Base-by-base conservation (phyloP, 2,329 filamentous ascomycete genomes). In the Coniochaeta prunicola region DNA sequence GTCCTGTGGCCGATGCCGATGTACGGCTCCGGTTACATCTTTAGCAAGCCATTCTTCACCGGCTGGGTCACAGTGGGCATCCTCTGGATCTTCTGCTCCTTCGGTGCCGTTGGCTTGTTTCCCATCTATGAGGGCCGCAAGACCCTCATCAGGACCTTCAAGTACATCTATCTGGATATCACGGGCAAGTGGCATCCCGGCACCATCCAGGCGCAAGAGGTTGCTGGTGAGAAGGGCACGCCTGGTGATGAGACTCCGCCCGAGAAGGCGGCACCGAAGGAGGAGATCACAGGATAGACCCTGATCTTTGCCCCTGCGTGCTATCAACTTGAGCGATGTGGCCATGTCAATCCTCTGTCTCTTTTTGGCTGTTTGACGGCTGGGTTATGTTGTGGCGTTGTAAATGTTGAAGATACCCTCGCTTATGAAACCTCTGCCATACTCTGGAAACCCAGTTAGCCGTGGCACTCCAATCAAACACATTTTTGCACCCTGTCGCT, bases 1-100 rank as follows among this genome's bases (percentile, higher is more conserved):
- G 79, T 96, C 1, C 81, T 96, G 17, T 96, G 92, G 91, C 92
- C 92, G 0, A 93, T 96, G 82, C 92, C 92, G 1, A 86, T 96
- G 85, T 96, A 94, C 68, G 92, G 91, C 12, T 80, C 81, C 0
- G 83, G 83, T 0, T 96, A 96, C 69, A 82, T 96, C 58, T 96
- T 94, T 74, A 86, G 81, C 71, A 89, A 90, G 77, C 80, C 79
- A 26, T 94, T 94, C 77, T 94, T 93, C 73, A 90, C 88, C 0
- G 89, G 89, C 53, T 93, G 89, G 89, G 84, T 92, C 12, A 80
- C 84, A 1, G 83, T 91, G 9, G 88, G 87, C 10, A 89, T 94
- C 58, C 77, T 92, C 45, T 94, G 90, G 90, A 81, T 93, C 64
- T 91, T 92, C 70, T 84, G 82, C 66, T 89, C 85, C 3, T 76